A percentile compares a stretch with the other conserved stretches of the same genome.
Conservation (phyloP, 345 rosid species). For the Citrus sp. region DNA sequence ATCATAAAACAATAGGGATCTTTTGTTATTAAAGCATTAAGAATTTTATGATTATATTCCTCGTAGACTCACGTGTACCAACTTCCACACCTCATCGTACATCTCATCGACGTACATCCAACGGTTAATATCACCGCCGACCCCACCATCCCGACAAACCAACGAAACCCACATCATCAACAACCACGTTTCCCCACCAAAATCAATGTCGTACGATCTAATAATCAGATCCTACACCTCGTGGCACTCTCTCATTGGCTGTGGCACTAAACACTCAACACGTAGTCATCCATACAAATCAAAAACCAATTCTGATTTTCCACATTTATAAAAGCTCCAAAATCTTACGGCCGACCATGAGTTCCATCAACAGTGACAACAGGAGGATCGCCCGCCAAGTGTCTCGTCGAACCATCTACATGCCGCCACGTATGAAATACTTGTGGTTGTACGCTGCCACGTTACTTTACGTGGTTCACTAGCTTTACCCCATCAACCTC, state of each 20-base stretch:
- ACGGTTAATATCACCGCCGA: background rate
- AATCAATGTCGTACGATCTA: background rate
- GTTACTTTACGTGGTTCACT: constrained; percentile 16
- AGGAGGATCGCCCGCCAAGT: background rate
- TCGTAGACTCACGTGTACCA: too few species aligned
- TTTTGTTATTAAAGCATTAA: too few species aligned
- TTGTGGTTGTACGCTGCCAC: background rate
- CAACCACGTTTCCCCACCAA: background rate
- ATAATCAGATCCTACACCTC: background rate
- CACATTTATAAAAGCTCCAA: background rate
- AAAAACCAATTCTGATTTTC: background rate
- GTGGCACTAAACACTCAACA: background rate
- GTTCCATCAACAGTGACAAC: background rate
- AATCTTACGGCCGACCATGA: background rate
- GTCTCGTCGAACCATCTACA: background rate
- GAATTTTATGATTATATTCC: too few species aligned
- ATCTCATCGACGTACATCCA: too few species aligned
- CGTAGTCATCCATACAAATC: background rate
- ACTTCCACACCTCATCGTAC: too few species aligned
- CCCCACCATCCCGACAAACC: background rate
- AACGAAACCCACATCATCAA: background rate
- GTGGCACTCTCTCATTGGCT: background rate
- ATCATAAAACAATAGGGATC: too few species aligned
- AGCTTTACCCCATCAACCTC: background rate
- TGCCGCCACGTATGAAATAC: background rate